phyloP scores from a whole-genome alignment of 768 basidiomycete genomes.

The Phlegmacium glaucopus region DNA sequence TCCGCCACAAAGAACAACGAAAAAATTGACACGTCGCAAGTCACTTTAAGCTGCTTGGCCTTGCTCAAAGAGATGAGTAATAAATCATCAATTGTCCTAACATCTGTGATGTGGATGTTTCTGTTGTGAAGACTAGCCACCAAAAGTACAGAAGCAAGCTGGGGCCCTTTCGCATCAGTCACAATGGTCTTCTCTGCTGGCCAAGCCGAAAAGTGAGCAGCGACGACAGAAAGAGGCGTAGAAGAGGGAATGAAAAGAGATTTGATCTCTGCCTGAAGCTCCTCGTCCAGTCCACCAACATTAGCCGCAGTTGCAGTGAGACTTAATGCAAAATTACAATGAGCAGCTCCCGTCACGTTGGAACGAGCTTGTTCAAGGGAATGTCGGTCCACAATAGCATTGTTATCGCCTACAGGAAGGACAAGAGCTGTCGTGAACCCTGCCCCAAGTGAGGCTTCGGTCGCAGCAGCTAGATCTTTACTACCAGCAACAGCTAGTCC shows the following conservation, averaged over 20 bases:
- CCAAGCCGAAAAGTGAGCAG: constrained; percentile 89
- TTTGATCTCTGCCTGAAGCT: constrained; percentile 75
- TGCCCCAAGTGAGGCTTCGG: constrained; percentile 79
- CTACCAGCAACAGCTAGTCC: constrained; percentile 51
- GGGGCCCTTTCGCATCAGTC: constrained; percentile 88
- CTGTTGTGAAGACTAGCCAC: constrained; percentile 91
- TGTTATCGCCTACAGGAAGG: constrained; percentile 63
- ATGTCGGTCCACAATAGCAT: constrained; percentile 61
- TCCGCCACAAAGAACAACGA: constrained; percentile 83
- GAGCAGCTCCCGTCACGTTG: constrained; percentile 60
- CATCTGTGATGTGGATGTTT: constrained; percentile 87
- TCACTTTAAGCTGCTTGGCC: constrained; percentile 88
- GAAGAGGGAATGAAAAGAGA: constrained; percentile 79
- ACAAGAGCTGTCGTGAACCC: constrained; percentile 89
- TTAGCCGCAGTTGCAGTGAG: constrained; percentile 74
- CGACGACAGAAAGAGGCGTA: constrained; percentile 69
- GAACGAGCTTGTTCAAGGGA: constrained; percentile 68
- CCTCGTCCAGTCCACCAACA: constrained; percentile 62
- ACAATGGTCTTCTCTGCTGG: constrained; percentile 89
- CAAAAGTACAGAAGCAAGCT: constrained; percentile 89
- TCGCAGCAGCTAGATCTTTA: constrained; percentile 61
- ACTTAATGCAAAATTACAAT: constrained; percentile 86
- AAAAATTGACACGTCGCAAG: constrained; percentile 93
- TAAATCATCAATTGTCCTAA: constrained; percentile 83
- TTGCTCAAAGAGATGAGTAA: constrained; percentile 92